Evolutionary conservation across 2,329 filamentous ascomycete species (phyloP), one percentile per base, ranked within the genome.

Genomic region (Knufia fluminis): DNA sequence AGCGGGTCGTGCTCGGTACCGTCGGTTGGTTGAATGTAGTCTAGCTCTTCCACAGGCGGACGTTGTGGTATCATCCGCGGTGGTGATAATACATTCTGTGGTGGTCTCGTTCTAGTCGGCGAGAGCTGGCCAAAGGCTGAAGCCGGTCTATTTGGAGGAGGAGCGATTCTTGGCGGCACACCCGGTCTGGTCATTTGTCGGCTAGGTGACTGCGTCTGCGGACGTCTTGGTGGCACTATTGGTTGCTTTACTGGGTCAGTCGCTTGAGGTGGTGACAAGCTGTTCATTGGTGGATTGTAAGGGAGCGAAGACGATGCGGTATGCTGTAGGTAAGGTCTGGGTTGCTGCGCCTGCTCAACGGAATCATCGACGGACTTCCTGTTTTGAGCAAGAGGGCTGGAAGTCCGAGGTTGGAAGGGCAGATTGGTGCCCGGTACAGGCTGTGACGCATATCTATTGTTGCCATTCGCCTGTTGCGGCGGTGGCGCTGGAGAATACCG

Each of bases 1-100:
- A 98, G 71, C 1, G 83, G 80, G 68, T 98, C 92, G 16, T 80
- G 68, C 60, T 72, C 70, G 32, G 72, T 71, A 41, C 77, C 78
- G 56, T 74, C 79, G 42, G 68, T 69, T 3, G 79, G 80, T 3
- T 69, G 59, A 46, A 82, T 74, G 52, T 78, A 81, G 17, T 74
- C 70, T 14, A 79, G 65, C 20, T 75, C 71, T 22, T 71, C 67
- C 12, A 71, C 66, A 40, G 71, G 68, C 32, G 67, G 65, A 24
- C 63, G 63, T 33, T 67, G 67, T 10, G 62, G 57, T 23, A 63
- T 54, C 4, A 57, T 26, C 9, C 53, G 54, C 31, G 67, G 60
- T 6, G 62, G 52, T 16, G 64, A 48, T 46, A 31, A 51, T 33
- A 40, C 55, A 59, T n/a, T 64, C 62, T 14, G n/a, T 16, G 48